A percentile compares a stretch with the other conserved stretches of the same genome.
These are phyloP conservation scores for Hypoxylon sp. DNA, from an alignment of 2,329 filamentous ascomycete species.

Conservation along the genomic window DNA sequence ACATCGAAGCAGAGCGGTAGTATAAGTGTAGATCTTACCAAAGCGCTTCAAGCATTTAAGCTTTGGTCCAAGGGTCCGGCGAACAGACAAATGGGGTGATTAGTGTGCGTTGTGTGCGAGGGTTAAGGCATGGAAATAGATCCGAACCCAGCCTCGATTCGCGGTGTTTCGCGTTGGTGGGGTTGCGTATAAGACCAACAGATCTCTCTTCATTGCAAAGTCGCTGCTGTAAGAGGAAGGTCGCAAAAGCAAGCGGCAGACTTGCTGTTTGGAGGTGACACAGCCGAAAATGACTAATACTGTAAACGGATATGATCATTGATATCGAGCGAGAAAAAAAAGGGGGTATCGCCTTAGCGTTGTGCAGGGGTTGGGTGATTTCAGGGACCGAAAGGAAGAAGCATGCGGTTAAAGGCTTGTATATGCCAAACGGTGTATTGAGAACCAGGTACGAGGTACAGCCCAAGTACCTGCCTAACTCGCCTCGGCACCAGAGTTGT, in stretches of 20 bases:
- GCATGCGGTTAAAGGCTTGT: slow-evolving; percentile 27
- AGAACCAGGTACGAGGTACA: slow-evolving; percentile 13
- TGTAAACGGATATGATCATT: slow-evolving; percentile 24
- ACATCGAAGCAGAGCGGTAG: slow-evolving; percentile 5
- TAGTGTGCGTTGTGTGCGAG: slow-evolving; percentile 5
- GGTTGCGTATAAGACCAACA: slow-evolving; percentile 30
- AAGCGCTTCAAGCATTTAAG: slow-evolving; percentile 17
- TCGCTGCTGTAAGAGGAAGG: slow-evolving; percentile 49
- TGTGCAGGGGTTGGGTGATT: slow-evolving; percentile 28
- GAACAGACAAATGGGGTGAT: slow-evolving; percentile 19
- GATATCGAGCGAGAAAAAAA: slow-evolving; percentile 33
- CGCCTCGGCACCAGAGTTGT: not conserved
- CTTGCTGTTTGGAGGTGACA: slow-evolving; percentile 42
- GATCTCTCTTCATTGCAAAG: slow-evolving; percentile 31
- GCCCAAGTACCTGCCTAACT: slow-evolving; percentile 4
- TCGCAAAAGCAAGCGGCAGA: slow-evolving; percentile 42
- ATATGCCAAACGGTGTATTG: slow-evolving; percentile 17
- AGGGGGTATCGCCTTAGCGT: slow-evolving; percentile 18
- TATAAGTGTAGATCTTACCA: slow-evolving; percentile 15
- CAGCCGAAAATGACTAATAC: slow-evolving; percentile 42
- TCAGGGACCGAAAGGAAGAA: slow-evolving; percentile 32
- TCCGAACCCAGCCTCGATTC: slow-evolving; percentile 38
- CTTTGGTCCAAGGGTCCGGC: slow-evolving; percentile 19
- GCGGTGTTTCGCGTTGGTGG: slow-evolving; percentile 41
- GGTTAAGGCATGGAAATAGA: slow-evolving; percentile 26